Evolutionary conservation across 768 basidiomycete species (phyloP).

Genomic region (Gymnopilus dilepis): DNA sequence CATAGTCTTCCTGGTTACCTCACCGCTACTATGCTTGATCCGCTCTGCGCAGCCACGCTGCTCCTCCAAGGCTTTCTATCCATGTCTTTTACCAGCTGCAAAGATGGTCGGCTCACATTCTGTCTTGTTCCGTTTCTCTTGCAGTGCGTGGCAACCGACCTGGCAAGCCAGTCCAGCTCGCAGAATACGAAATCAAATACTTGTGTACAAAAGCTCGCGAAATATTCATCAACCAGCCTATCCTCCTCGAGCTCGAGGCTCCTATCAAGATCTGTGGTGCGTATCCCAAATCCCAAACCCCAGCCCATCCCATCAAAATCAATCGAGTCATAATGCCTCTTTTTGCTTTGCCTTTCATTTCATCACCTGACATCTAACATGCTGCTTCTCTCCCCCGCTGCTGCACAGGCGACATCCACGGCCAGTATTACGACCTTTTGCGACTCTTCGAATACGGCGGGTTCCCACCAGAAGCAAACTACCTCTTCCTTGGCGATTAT

Average conservation of each 20-base stretch:
- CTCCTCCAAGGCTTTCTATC: slow-evolving; percentile 2
- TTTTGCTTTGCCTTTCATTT: slow-evolving; percentile 23
- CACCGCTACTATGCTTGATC: background rate
- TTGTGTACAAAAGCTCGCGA: slow-evolving; percentile 98
- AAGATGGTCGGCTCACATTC: slow-evolving; percentile 28
- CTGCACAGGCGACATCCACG: slow-evolving; percentile 92
- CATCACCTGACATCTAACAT: slow-evolving; percentile 12
- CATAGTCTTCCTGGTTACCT: background rate
- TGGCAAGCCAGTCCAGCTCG: slow-evolving; percentile 96
- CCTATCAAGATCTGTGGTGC: slow-evolving; percentile 99
- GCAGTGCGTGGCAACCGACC: slow-evolving; percentile 95
- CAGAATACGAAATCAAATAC: slow-evolving; percentile 99
- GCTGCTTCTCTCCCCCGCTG: too few species aligned
- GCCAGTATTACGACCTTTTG: slow-evolving; percentile 98
- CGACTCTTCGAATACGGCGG: slow-evolving; percentile 99
- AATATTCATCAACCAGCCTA: slow-evolving; percentile 99
- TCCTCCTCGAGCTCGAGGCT: slow-evolving; percentile 95
- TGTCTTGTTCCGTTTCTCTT: slow-evolving; percentile 27
- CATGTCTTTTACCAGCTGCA: slow-evolving; percentile 10
- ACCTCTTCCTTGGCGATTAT: slow-evolving; percentile 99
- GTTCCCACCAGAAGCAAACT: slow-evolving; percentile 99
- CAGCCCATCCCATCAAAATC: background rate
- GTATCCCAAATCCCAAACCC: slow-evolving; percentile 33
- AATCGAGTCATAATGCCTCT: slow-evolving; percentile 11
- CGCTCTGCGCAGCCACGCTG: background rate